Evolutionary conservation across 2,329 filamentous ascomycete species (phyloP).

Genomic region (Alternaria triticimaculans): DNA sequence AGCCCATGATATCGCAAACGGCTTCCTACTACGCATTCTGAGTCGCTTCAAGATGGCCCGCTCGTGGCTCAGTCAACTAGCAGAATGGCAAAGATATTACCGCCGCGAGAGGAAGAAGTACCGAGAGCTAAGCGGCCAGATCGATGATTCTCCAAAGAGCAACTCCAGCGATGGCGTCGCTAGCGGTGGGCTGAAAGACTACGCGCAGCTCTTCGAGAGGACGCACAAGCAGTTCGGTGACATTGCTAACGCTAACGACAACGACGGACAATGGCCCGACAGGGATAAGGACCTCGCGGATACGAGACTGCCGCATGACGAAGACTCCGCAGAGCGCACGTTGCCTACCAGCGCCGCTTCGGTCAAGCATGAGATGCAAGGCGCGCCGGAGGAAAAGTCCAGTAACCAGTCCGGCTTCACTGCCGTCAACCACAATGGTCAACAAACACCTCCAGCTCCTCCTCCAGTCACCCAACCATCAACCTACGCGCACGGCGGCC

Average conservation of each 20-base stretch:
- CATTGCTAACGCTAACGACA: conserved; percentile 7
- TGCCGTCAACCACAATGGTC: conserved; percentile 12
- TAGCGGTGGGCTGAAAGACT: conserved; percentile 28
- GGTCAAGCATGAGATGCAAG: conserved; percentile 12
- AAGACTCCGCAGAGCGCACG: conserved; percentile 17
- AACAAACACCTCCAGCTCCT: background rate
- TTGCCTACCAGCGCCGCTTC: background rate
- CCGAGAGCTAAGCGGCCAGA: conserved; percentile 18
- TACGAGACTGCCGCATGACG: conserved; percentile 20
- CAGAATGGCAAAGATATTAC: conserved; percentile 15
- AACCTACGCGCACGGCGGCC: background rate
- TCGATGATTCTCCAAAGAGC: conserved; percentile 26
- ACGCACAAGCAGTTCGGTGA: conserved; percentile 30
- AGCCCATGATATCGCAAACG: conserved; percentile 25
- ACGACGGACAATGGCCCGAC: conserved; percentile 8
- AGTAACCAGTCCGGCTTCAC: conserved; percentile 12
- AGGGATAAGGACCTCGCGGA: conserved; percentile 19
- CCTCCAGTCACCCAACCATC: background rate
- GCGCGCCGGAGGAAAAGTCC: background rate
- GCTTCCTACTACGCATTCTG: conserved; percentile 20
- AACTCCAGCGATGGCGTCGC: conserved; percentile 21
- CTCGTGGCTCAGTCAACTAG: conserved; percentile 18
- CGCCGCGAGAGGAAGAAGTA: conserved; percentile 18
- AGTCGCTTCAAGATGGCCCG: conserved; percentile 23
- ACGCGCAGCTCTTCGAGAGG: conserved; percentile 23